Evolutionary conservation across 164 flowering plant genomes (phyloP).

Genomic region (Nelumbo lutea): DNA sequence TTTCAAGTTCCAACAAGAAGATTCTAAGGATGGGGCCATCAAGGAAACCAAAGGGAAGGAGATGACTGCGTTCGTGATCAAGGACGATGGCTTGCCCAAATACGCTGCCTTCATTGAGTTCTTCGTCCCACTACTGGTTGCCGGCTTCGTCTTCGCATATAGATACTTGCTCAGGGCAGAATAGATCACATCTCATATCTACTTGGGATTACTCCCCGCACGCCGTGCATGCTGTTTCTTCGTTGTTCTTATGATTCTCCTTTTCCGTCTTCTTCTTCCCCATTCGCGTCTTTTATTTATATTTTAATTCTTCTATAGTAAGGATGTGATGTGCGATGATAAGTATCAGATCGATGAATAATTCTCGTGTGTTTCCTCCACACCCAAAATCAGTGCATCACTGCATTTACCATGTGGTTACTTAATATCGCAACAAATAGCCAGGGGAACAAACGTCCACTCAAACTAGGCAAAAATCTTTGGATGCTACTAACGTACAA

Average conservation of each 20-base stretch:
- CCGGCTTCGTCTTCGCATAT: slow-evolving; percentile 28
- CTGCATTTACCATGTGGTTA: too few relatives aligned
- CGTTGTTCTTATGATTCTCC: too few relatives aligned
- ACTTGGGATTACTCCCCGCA: neutral
- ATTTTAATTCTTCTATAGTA: neutral
- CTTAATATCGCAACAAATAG: too few relatives aligned
- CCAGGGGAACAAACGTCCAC: too few relatives aligned
- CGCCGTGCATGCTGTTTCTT: too few relatives aligned
- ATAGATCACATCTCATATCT: neutral
- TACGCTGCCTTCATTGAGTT: slow-evolving; percentile 25
- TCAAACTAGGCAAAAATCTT: too few relatives aligned
- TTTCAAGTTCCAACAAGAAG: slow-evolving; percentile 11
- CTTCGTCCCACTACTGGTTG: slow-evolving; percentile 31
- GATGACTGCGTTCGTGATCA: slow-evolving; percentile 45
- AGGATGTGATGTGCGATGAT: neutral
- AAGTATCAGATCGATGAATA: too few relatives aligned
- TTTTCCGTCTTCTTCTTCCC: too few relatives aligned
- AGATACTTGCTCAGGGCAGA: slow-evolving; percentile 15
- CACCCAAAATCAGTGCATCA: too few relatives aligned
- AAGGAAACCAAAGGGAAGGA: slow-evolving; percentile 25
- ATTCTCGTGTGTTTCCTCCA: too few relatives aligned
- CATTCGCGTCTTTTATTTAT: neutral
- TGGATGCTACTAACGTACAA: too few relatives aligned
- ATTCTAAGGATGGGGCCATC: neutral
- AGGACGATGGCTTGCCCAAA: slow-evolving; percentile 20